Evolutionary conservation across 2,329 filamentous ascomycete genomes (phyloP).

Genomic region (Pyricularia pennisetigena): DNA sequence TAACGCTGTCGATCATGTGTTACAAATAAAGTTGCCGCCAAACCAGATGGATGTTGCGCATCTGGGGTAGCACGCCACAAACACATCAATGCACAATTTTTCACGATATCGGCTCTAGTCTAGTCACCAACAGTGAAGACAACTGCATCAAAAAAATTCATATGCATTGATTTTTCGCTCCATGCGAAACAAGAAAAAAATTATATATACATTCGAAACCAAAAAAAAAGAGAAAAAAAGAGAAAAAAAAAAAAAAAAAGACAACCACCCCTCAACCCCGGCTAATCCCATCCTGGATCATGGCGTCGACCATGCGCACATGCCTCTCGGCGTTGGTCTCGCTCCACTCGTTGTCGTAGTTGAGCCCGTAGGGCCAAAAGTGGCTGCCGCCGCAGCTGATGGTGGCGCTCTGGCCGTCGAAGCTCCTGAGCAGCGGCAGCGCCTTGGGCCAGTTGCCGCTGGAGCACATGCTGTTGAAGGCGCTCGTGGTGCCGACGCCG

Average conservation of each 20-base stretch:
- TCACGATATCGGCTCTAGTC: background rate
- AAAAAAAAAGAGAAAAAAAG: too few species aligned
- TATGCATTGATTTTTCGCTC: background rate
- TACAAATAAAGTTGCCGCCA: background rate
- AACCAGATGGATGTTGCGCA: background rate
- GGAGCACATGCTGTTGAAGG: slow-evolving; percentile 27
- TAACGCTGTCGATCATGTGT: background rate
- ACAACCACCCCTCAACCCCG: background rate
- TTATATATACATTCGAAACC: background rate
- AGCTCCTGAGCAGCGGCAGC: slow-evolving; percentile 25
- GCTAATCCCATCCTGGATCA: slow-evolving; percentile 28
- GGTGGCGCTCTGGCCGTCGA: slow-evolving; percentile 25
- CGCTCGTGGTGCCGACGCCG: slow-evolving; percentile 32
- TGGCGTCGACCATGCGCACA: slow-evolving; percentile 31
- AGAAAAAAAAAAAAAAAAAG: too few species aligned
- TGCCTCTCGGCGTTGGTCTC: slow-evolving; percentile 33
- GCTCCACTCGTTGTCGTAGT: slow-evolving; percentile 33
- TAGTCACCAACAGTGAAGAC: background rate
- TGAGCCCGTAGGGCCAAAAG: slow-evolving; percentile 31
- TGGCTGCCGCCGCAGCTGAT: slow-evolving; percentile 30
- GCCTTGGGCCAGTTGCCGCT: slow-evolving; percentile 31
- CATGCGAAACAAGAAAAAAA: background rate
- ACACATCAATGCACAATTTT: background rate
- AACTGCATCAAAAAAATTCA: background rate
- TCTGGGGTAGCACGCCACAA: background rate